These are phyloP conservation scores for Chytridium lagenaria DNA, from an alignment of 371 early-diverging fungal genomes.

Conservation along the genomic window DNA sequence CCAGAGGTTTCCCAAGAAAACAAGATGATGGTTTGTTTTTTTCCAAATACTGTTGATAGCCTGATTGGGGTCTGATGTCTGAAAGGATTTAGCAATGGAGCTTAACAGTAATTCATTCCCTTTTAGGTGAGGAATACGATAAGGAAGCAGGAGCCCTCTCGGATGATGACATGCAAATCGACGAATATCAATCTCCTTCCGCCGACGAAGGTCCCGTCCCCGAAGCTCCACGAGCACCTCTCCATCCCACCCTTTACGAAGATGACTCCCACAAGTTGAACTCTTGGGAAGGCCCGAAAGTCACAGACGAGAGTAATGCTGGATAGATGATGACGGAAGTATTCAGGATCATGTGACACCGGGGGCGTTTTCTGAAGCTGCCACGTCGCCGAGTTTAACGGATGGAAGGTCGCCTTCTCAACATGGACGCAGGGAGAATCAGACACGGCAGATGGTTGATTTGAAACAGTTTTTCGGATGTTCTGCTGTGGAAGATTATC, in stretches of 20 bases:
- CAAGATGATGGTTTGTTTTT: too few species aligned
- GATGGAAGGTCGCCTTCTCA: slow-evolving; percentile 1
- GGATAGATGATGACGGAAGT: slow-evolving; percentile 3
- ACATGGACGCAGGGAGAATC: background rate
- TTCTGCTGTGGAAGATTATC: slow-evolving; percentile 17
- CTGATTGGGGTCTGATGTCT: too few species aligned
- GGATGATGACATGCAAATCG: slow-evolving; percentile 14
- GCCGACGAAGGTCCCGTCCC: slow-evolving; percentile 1
- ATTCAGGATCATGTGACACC: slow-evolving; percentile 7
- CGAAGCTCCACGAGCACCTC: slow-evolving; percentile 12
- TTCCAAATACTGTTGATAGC: too few species aligned
- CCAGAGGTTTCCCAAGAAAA: background rate
- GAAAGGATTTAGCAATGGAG: too few species aligned
- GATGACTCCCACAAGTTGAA: background rate
- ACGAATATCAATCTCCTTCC: slow-evolving; percentile 10
- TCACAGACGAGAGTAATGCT: background rate
- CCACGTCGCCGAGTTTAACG: slow-evolving; percentile 12
- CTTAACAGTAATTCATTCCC: too few species aligned
- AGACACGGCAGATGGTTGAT: background rate
- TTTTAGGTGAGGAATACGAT: background rate
- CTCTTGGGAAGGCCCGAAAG: background rate
- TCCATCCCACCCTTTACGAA: slow-evolving; percentile 20
- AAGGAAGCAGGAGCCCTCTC: slow-evolving; percentile 12
- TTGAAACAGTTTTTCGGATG: slow-evolving; percentile 18
- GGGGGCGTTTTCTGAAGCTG: slow-evolving; percentile 5